Conservation (phyloP, 495 filamentous ascomycete genomes). For the Ramalina intermedia region DNA sequence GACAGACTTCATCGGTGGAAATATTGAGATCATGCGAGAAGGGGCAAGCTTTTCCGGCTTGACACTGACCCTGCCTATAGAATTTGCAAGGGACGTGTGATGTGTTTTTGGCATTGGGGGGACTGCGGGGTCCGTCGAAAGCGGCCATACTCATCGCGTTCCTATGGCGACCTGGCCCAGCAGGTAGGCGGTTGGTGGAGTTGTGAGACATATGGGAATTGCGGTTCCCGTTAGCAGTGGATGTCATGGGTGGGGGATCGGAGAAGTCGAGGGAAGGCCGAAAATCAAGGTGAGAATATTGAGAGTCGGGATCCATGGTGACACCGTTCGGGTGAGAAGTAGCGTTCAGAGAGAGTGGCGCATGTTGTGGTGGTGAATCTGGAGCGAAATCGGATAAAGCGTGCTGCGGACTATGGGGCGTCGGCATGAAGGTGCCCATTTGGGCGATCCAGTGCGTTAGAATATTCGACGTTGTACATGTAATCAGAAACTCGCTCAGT, state of each 20-base stretch:
- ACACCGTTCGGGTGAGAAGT: constrained; percentile 2
- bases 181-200: constrained; percentile 2
- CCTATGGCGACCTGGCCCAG: constrained; percentile 3
- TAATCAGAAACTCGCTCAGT: too few species aligned
- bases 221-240: neutral
- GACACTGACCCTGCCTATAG: constrained; percentile 89
- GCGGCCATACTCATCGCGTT: constrained; percentile 26
- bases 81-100: constrained; percentile 99
- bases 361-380: constrained; percentile 12
- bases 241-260: too few species aligned
- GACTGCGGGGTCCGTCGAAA: constrained; percentile 63
- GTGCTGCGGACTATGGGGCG: constrained; percentile 3
- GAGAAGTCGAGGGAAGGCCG: too few species aligned
- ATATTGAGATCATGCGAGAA: constrained; percentile 83
- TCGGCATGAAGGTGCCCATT: constrained; percentile 14
- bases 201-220: too few species aligned
- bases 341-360: constrained; percentile 6
- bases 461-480: too few species aligned
- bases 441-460: too few species aligned
- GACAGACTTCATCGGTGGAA: constrained; percentile 71
- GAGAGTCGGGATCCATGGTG: constrained; percentile 1
- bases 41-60: constrained; percentile 89
- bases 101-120: constrained; percentile 68
- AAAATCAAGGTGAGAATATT: too few species aligned
- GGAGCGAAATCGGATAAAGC: constrained; percentile 6